Conservation (phyloP, 768 basidiomycete species). For the Obba rivulosa region DNA sequence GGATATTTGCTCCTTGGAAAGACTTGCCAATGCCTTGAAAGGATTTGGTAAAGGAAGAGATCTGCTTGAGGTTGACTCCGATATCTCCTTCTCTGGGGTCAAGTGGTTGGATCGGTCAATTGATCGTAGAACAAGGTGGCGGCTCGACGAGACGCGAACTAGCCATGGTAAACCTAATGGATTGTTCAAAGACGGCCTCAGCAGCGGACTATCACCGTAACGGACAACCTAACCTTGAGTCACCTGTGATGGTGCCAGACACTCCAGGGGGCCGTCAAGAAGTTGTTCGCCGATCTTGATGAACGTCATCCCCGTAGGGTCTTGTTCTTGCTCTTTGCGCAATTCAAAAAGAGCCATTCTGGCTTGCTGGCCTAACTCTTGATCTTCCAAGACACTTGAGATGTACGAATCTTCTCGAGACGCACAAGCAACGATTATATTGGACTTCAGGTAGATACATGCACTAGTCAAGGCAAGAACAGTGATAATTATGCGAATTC, state of each 20-base stretch:
- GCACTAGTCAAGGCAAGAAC: background rate
- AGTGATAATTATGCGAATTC: background rate
- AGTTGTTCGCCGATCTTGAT: slow-evolving; percentile 51
- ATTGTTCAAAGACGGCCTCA: too few relatives aligned
- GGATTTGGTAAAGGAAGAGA: slow-evolving; percentile 53
- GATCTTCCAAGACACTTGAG: slow-evolving; percentile 10
- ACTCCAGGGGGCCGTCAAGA: slow-evolving; percentile 41
- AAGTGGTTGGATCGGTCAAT: slow-evolving; percentile 7
- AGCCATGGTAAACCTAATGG: slow-evolving; percentile 13
- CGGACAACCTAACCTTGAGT: slow-evolving; percentile 37
- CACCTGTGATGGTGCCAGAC: slow-evolving; percentile 41
- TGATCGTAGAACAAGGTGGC: slow-evolving; percentile 39
- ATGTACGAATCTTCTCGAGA: slow-evolving; percentile 32
- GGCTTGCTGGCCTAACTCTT: slow-evolving; percentile 30
- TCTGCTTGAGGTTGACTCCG: slow-evolving; percentile 26
- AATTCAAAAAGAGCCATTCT: slow-evolving; percentile 38
- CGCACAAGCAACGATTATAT: slow-evolving; percentile 43
- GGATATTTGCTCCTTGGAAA: slow-evolving; percentile 42
- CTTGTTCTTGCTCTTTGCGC: slow-evolving; percentile 18
- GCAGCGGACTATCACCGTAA: too few relatives aligned
- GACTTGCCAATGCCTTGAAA: slow-evolving; percentile 50
- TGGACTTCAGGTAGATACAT: slow-evolving; percentile 9
- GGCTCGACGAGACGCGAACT: slow-evolving; percentile 36
- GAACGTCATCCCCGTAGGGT: slow-evolving; percentile 33
- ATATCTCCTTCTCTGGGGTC: slow-evolving; percentile 15